These are phyloP conservation scores for Astrocystis sublimbata DNA, from an alignment of 495 filamentous ascomycete genomes.

Conservation along the genomic window DNA sequence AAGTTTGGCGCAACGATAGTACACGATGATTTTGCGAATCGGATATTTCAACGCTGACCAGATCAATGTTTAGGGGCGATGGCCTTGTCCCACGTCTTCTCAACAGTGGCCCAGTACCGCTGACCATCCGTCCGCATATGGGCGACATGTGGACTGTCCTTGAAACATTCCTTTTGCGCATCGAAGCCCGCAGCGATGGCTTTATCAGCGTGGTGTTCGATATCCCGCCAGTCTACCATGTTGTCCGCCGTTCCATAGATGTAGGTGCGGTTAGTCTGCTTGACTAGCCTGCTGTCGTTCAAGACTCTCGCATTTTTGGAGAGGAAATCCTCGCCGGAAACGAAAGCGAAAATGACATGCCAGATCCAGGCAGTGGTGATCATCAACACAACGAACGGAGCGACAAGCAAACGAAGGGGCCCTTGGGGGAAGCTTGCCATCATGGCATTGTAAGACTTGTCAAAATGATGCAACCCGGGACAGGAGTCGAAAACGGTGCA, in stretches of 20 bases:
- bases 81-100: constrained; percentile 37
- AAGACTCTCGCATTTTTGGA: constrained; percentile 26
- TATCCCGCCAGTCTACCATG: constrained; percentile 44
- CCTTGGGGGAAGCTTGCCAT: constrained; percentile 24
- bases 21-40: neutral
- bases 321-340: constrained; percentile 33
- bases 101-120: constrained; percentile 46
- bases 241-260: constrained; percentile 42
- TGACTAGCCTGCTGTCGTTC: constrained; percentile 31
- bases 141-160: constrained; percentile 42
- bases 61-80: neutral
- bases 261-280: constrained; percentile 43
- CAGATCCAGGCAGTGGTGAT: constrained; percentile 33
- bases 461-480: constrained; percentile 38
- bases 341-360: constrained; percentile 24
- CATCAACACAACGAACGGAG: constrained; percentile 33
- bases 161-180: constrained; percentile 40
- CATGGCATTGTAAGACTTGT: constrained; percentile 28
- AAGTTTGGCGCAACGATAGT: neutral
- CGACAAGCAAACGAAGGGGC: constrained; percentile 18
- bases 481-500: constrained; percentile 42
- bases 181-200: constrained; percentile 34
- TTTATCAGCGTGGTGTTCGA: constrained; percentile 41
- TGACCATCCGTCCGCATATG: constrained; percentile 39
- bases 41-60: neutral